A percentile compares a stretch with the other conserved stretches of the same genome.
Evolutionary conservation across 2,329 filamentous ascomycete genomes (phyloP).

Genomic region (Nakataea oryzae): DNA sequence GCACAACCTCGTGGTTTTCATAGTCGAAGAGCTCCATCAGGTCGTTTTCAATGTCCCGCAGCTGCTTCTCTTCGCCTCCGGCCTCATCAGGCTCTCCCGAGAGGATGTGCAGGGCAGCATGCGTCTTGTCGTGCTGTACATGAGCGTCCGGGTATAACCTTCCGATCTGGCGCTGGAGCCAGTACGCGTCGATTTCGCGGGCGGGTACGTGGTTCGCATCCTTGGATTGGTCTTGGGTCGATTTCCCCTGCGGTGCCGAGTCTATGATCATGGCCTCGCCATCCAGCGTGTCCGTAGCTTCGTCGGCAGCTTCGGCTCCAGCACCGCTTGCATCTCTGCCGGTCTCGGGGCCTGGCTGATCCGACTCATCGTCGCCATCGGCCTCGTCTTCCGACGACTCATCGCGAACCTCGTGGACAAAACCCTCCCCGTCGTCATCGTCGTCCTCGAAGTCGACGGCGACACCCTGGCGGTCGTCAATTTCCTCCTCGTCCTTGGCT

Average conservation of each 20-base stretch:
- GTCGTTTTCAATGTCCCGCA: slow-evolving; percentile 95
- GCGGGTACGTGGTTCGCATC: slow-evolving; percentile 60
- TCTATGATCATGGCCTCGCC: slow-evolving; percentile 80
- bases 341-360: slow-evolving; percentile 42
- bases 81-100: slow-evolving; percentile 60
- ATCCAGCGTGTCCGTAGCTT: slow-evolving; percentile 39
- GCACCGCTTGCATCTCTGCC: slow-evolving; percentile 30
- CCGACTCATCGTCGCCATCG: slow-evolving; percentile 41
- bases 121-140: slow-evolving; percentile 85
- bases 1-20: slow-evolving; percentile 86
- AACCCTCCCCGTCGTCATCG: slow-evolving; percentile 69
- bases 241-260: slow-evolving; percentile 41
- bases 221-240: slow-evolving; percentile 33
- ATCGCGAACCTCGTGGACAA: slow-evolving; percentile 80
- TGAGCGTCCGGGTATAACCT: slow-evolving; percentile 83
- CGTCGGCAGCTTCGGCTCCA: slow-evolving; percentile 33
- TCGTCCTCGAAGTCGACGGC: slow-evolving; percentile 93
- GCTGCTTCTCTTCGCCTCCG: slow-evolving; percentile 70
- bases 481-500: slow-evolving; percentile 58
- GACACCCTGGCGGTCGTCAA: slow-evolving; percentile 92
- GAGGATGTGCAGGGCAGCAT: slow-evolving; percentile 71
- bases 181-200: slow-evolving; percentile 92
- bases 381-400: slow-evolving; percentile 77
- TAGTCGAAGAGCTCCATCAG: slow-evolving; percentile 98
- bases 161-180: slow-evolving; percentile 89